Base-by-base conservation (phyloP, 805 yeast species). In the Metschnikowia kofuensis region DNA sequence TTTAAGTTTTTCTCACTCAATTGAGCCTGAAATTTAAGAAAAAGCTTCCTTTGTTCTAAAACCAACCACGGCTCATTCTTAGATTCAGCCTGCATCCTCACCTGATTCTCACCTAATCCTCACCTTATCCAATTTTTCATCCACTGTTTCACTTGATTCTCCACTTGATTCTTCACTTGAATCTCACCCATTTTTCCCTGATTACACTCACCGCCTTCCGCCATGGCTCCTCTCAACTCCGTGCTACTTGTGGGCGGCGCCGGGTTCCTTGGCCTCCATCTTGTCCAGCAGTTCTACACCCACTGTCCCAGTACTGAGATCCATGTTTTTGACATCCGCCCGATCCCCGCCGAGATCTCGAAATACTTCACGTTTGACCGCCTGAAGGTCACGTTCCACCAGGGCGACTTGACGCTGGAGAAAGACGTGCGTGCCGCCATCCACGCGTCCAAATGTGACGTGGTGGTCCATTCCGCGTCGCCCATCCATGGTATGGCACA, bases 241-340 rank as follows among this genome's bases (percentile, higher is more conserved):
- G 96, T 94, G 2, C 79, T 94, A 30, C 74, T 94, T 16, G 81
- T 94, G n/a, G 99, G 99, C 43, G 99, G 99, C 9, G 74, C 97
- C 5, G 99, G 99, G 0, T 94, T 94, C 58, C 77, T 94, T 16
- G 99, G 99, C 2, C 80, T 89, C 40, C 99, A 94, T 57, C 73
- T 94, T 55, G 82, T 94, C 38, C 91, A 91, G 60, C 94, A 89
- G 66, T 92, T 91, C 67, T 79, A 80, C 70, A 76, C 77, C 40
- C 69, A 77, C 35, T 61, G 77, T 12, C 87, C 94, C 21, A 72
- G 80, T 40, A 91, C 96, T 9, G 66, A 77, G 39, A 86, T 94
- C 51, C 86, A 84, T 61, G 96, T 94, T 14, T 88, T 94, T 63
- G 99, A 94, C 67, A 83, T 94, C 39, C 84, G 98, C 58, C 95